Base-by-base conservation (phyloP, 768 basidiomycete species). In the Grammothele lineata region DNA sequence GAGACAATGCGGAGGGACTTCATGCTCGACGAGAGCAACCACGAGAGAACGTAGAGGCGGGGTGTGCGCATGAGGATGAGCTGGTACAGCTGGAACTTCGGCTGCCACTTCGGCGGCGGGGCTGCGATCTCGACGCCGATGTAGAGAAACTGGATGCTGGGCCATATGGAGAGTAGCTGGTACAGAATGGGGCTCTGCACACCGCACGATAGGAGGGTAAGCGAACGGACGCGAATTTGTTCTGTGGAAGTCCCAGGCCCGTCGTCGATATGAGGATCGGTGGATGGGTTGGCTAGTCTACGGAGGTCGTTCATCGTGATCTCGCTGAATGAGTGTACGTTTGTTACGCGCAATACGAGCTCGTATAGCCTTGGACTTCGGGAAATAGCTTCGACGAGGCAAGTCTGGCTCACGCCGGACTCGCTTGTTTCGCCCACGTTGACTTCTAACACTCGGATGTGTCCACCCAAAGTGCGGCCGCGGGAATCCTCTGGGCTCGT, bases 111-210 rank as follows among this genome's bases (percentile, higher is more conserved):
- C 1, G 59, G 51, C 37, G 68, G 68, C 2, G 70, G 70, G 12
- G 58, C 56, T 1, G 57, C 66, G 33, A 73, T 61, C 46, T 73
- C 71, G 5, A 62, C 54, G 5, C 65, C 69, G 19, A 75, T 40
- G 32, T 63, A 63, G 45, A 76, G 62, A 54, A 70, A 72, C 18
- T 54, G 60, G 45, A 75, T 50, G 17, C 50, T 57, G 0, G 69
- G 66, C 61, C 71, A 70, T 32, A 72, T 60, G 0, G 51, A 54
- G 17, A 76, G 57, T 0, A 76, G 58, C 40, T 75, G 67, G 41
- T 70, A 76, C 5, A 74, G 51, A 18, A 74, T 58, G 14, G 72
- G 70, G 5, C 73, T 72, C 55, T 73, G 71, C 1, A 70, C 58
- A 36, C 71, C 68, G 44, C 66, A 72, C 0, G 48, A 36, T 11